These are phyloP conservation scores for Eragrostis curvula DNA, from an alignment of 176 grass and related monocot species.

Conservation along the genomic window DNA sequence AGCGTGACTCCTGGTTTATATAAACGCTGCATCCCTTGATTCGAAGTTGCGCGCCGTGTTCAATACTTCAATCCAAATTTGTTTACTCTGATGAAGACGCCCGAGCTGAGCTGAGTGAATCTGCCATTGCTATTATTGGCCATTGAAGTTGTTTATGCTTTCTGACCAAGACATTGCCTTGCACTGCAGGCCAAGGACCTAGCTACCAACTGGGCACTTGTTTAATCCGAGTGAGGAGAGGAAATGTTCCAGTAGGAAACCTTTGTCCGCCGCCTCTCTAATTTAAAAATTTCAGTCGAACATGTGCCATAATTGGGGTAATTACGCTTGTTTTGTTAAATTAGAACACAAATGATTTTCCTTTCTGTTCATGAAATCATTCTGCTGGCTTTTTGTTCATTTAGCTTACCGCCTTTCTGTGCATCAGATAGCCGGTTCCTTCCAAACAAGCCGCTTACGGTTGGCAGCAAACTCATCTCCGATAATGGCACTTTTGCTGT, in stretches of 20 bases:
- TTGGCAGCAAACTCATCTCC: conserved; percentile 41
- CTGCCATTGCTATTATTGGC: neutral
- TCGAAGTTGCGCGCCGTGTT: neutral
- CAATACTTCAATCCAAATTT: neutral
- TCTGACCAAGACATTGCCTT: too few species aligned
- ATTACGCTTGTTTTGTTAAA: too few species aligned
- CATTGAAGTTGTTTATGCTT: neutral
- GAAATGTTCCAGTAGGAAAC: too few species aligned
- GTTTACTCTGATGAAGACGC: neutral
- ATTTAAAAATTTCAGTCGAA: too few species aligned
- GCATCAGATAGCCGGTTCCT: conserved; percentile 28
- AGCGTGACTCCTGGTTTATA: neutral
- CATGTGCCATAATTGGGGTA: too few species aligned
- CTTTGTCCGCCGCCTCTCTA: too few species aligned
- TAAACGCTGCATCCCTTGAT: neutral
- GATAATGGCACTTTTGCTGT: conserved; percentile 52
- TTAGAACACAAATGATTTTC: neutral
- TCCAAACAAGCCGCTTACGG: conserved; percentile 20
- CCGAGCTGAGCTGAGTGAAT: neutral
- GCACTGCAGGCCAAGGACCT: too few species aligned
- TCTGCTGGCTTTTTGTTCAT: neutral
- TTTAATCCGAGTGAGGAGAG: too few species aligned
- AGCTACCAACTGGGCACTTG: too few species aligned
- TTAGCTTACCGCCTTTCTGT: neutral
- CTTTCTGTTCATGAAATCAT: neutral